These are phyloP conservation scores for Spathaspora arborariae DNA, from an alignment of 805 yeast genomes.

Conservation along the genomic window DNA sequence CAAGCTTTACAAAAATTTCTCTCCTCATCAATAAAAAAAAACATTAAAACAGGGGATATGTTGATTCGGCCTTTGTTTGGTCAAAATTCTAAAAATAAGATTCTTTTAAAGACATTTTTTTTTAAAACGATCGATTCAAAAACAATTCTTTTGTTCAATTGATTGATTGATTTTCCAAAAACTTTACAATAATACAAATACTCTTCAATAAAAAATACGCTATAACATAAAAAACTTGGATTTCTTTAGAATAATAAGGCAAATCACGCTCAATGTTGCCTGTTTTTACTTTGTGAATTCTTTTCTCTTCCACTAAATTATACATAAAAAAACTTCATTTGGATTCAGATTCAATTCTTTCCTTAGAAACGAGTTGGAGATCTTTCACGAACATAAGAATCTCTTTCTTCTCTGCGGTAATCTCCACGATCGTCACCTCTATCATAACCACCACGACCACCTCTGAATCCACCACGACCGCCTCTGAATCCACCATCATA, in stretches of 20 bases:
- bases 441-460: slow-evolving; percentile 23
- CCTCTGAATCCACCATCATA: slow-evolving; percentile 30
- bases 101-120: not conserved
- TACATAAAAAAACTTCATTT: not conserved
- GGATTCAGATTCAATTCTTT: not conserved
- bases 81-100: not conserved
- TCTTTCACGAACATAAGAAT: slow-evolving; percentile 49
- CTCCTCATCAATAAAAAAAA: too few species aligned
- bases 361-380: slow-evolving; percentile 68
- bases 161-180: not conserved
- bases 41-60: too few species aligned
- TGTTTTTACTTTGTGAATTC: not conserved
- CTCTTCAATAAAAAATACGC: not conserved
- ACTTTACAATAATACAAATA: not conserved
- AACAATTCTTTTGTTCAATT: not conserved
- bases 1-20: too few species aligned
- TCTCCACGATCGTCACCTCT: slow-evolving; percentile 49
- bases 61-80: too few species aligned
- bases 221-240: not conserved
- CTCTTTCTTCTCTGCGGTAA: slow-evolving; percentile 49
- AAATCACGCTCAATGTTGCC: not conserved
- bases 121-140: not conserved
- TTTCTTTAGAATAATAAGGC: not conserved
- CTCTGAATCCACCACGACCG: slow-evolving; percentile 43
- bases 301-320: not conserved